These are phyloP conservation scores for Castanospermum australe DNA, from an alignment of 306 rosid genomes.

Conservation along the genomic window DNA sequence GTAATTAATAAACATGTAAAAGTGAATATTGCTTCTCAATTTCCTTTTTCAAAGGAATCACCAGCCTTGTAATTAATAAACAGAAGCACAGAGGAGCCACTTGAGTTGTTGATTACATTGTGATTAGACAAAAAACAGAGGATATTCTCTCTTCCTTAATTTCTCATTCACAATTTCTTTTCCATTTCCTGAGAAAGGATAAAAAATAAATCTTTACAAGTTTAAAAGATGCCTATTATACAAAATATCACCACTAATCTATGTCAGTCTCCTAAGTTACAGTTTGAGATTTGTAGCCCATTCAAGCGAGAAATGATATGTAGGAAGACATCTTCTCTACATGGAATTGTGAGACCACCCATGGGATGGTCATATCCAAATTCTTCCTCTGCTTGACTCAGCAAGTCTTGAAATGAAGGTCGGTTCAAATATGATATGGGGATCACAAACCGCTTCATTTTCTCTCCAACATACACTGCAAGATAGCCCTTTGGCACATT, in stretches of 20 bases:
- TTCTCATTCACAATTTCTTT: too few species aligned
- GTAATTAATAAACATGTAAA: too few species aligned
- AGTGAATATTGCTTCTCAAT: too few species aligned
- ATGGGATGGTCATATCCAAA: slow-evolving; percentile 41
- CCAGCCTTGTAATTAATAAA: too few species aligned
- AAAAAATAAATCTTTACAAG: neutral
- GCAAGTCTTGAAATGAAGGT: slow-evolving; percentile 40
- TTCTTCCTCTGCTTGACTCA: slow-evolving; percentile 36
- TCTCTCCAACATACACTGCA: slow-evolving; percentile 45
- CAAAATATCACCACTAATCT: slow-evolving; percentile 11
- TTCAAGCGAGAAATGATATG: slow-evolving; percentile 33
- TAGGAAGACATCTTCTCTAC: slow-evolving; percentile 32
- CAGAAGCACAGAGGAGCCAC: too few species aligned
- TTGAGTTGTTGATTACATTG: too few species aligned
- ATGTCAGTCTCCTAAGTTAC: neutral
- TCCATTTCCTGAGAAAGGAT: neutral
- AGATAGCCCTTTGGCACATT: slow-evolving; percentile 23
- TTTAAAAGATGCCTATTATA: neutral
- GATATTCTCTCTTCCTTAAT: too few species aligned
- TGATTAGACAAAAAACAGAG: too few species aligned
- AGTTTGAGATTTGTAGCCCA: neutral
- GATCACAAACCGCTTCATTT: slow-evolving; percentile 27
- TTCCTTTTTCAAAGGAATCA: too few species aligned
- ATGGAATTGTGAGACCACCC: slow-evolving; percentile 46
- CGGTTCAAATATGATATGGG: slow-evolving; percentile 42